Evolutionary conservation across 1,284 basidiomycete genomes (phyloP).

Genomic region (Melampsora americana): DNA sequence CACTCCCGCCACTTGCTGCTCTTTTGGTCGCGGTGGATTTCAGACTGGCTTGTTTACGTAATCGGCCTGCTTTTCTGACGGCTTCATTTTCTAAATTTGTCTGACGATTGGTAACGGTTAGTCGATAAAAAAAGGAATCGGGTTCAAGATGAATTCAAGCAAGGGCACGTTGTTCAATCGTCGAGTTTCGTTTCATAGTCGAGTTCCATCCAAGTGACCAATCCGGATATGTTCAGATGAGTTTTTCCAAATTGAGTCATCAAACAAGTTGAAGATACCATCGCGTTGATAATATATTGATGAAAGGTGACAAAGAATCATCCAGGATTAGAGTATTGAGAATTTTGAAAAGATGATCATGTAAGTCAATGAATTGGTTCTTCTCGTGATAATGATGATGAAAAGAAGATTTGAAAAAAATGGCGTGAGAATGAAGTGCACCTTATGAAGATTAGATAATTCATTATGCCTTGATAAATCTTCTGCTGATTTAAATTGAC

Average conservation of each 20-base stretch:
- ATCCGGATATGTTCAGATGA: too few relatives aligned
- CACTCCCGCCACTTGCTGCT: slow-evolving; percentile 47
- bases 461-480: slow-evolving; percentile 79
- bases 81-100: slow-evolving; percentile 48
- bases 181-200: not conserved
- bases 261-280: too few relatives aligned
- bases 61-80: slow-evolving; percentile 60
- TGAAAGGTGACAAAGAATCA: too few relatives aligned
- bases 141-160: not conserved
- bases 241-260: too few relatives aligned
- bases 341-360: too few relatives aligned
- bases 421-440: slow-evolving; percentile 53
- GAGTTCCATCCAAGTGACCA: not conserved
- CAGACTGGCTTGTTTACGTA: slow-evolving; percentile 62
- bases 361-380: too few relatives aligned
- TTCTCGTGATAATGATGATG: too few relatives aligned
- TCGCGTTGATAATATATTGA: too few relatives aligned
- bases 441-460: slow-evolving; percentile 90
- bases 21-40: slow-evolving; percentile 2
- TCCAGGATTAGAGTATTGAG: too few relatives aligned
- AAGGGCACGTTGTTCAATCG: not conserved
- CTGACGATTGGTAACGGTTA: slow-evolving; percentile 36
- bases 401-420: not conserved
- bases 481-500: slow-evolving; percentile 82
- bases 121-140: not conserved